Conservation (phyloP, 169 alveolate species). For the Cryptosporidium ubiquitum region DNA sequence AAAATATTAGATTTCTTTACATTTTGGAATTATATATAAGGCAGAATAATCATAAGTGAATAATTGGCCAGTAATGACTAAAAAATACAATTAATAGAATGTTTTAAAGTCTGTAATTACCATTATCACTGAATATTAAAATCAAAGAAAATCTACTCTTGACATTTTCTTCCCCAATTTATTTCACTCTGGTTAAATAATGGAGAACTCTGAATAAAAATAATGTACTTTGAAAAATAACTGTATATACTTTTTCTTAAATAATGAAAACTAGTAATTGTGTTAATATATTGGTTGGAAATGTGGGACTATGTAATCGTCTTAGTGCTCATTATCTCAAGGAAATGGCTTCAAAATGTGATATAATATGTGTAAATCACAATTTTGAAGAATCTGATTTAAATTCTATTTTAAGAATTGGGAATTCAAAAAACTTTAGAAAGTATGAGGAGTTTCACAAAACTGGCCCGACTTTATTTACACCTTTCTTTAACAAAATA, state of each 20-base stretch:
- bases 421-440: not conserved
- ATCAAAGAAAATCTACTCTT: not conserved
- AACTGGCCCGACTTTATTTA: not conserved
- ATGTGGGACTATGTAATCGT: not conserved
- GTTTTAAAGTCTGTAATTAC: not conserved
- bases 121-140: not conserved
- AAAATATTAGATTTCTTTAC: too few species aligned
- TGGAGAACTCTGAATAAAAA: not conserved
- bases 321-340: not conserved
- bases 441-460: not conserved
- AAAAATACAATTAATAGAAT: not conserved
- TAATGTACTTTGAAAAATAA: not conserved
- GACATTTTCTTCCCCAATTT: not conserved
- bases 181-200: not conserved
- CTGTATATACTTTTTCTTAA: not conserved
- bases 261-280: not conserved
- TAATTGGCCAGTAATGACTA: not conserved
- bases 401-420: not conserved
- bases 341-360: constrained; percentile 7
- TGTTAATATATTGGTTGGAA: constrained; percentile 24
- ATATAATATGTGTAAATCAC: constrained; percentile 21
- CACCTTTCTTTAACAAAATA: constrained; percentile 12
- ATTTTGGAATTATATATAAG: not conserved
- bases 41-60: not conserved
- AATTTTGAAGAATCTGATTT: constrained; percentile 3